Base-by-base conservation (phyloP, 139 green algal species). In the Diplosphaera chodatii region DNA sequence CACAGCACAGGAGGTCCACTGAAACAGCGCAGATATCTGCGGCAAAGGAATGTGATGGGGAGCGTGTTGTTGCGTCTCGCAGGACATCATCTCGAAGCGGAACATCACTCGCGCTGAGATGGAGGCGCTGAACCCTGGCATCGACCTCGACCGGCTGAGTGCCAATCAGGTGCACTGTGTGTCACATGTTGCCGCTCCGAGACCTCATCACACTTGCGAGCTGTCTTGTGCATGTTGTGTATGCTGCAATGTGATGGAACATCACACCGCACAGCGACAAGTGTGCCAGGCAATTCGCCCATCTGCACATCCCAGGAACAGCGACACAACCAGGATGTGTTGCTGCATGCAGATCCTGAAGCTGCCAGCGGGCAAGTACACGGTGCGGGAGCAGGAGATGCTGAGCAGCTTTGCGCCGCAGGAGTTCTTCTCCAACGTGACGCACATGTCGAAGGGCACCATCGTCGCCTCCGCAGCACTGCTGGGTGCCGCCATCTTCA, bases 331-430 rank as follows among this genome's bases (percentile, higher is more conserved):
- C n/a, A n/a, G n/a, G n/a, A n/a, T n/a, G n/a, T n/a, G n/a, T n/a
- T n/a, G n/a, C n/a, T n/a, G n/a, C n/a, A n/a, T 48, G 37, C 37
- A 48, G 55, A 69, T 93, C 8, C 62, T 94, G 6, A 90, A 91
- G 78, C 83, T 94, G 56, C 90, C 87, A 0, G 80, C 80, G 72
- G 82, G 86, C 78, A 93, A 93, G 84, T 96, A 94, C 87, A 94
- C 89, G 0, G 86, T 92, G 18, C 79, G 91, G 3, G 91, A 97
- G 80, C 82, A 85, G n/a, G 91, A 97, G 80, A 94, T 95, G 90
- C 73, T 97, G 31, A 90, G 86, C 15, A 86, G 85, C 71, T 80
- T 67, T 20, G 77, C 78, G 65, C 88, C 88, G 22, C 29, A 68
- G 4, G 86, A 90, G 75, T 93, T 90, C 69, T 92, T 92, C 74